Base-by-base conservation (phyloP, 805 yeast genomes). In the Hyphopichia homilentoma region DNA sequence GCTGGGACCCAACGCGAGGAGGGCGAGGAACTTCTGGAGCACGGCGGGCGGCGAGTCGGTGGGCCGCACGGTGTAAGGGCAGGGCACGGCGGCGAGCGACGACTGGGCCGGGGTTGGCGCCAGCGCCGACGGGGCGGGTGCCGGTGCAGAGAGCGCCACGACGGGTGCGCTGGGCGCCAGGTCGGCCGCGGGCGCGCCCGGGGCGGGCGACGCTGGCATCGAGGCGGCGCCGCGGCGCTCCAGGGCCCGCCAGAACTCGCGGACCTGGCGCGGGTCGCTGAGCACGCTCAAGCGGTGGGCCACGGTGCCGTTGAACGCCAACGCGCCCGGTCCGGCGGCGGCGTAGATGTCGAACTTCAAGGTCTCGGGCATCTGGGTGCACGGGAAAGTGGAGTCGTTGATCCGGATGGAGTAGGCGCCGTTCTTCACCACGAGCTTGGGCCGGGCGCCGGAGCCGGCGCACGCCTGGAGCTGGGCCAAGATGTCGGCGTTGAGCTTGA, bases 1-100 rank as follows among this genome's bases (percentile, higher is more conserved):
- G 12, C 55, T 49, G 2, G 79, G 77, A 1, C 77, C 79, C 25
- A 74, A 48, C 1, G 80, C 75, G 22, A 75, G 44, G 16, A 68
- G 48, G 39, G 70, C 70, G 15, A 72, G 44, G 23, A 74, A 54
- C 32, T 70, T 64, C 7, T 25, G 30, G 12, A 33, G 24, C 4
- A 38, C n/a, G 13, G 7, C 9, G 7, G 22, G 12, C 13, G 18
- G 13, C 5, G 30, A 5, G 9, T 27, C 30, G 13, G 6, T 8
- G 11, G 7, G 16, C 9, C 11, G 9, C 12, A 17, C 12, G 6
- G 9, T 3, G 16, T 27, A 27, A 9, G 30, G 30, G 20, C 14
- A 12, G 13, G 11, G 22, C 18, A 6, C 14, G 16, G 20, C 18
- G 7, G 21, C 12, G 7, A 27, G 13, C 13, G 30, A 27, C 7